These are phyloP conservation scores for Trichopus zeylanicus DNA, from an alignment of 116 monocot genomes.

Conservation along the genomic window DNA sequence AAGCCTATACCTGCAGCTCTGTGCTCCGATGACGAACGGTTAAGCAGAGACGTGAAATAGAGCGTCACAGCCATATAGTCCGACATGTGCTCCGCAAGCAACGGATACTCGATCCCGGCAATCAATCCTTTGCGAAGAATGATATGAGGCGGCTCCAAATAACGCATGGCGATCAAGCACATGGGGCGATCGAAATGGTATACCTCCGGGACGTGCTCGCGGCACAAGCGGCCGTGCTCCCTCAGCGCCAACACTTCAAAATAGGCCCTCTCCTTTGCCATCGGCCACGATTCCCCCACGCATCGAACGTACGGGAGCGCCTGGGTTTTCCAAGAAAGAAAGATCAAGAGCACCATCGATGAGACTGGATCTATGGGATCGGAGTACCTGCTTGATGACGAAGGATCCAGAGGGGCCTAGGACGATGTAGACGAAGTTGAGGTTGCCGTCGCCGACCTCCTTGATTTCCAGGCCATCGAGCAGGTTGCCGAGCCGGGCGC, in stretches of 20 bases:
- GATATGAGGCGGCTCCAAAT: constrained; percentile 89
- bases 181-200: constrained; percentile 83
- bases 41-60: constrained; percentile 84
- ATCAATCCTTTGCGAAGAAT: constrained; percentile 92
- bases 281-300: constrained; percentile 88
- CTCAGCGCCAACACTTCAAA: constrained; percentile 62
- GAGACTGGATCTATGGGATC: not conserved
- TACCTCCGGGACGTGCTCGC: constrained; percentile 76
- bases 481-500: constrained; percentile 28
- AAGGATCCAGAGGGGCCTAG: constrained; percentile 50
- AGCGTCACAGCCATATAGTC: constrained; percentile 88
- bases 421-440: constrained; percentile 96
- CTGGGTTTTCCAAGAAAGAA: constrained; percentile 21
- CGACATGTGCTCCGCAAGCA: constrained; percentile 86
- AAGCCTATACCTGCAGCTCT: constrained; percentile 36
- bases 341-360: not conserved
- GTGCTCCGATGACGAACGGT: constrained; percentile 52
- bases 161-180: constrained; percentile 86
- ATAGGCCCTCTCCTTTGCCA: constrained; percentile 88
- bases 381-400: constrained; percentile 72
- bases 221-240: constrained; percentile 70
- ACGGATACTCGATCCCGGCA: constrained; percentile 83
- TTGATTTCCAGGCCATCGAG: constrained; percentile 36
- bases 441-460: constrained; percentile 93
- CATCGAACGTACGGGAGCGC: constrained; percentile 92